phyloP scores from a whole-genome alignment of 2,329 filamentous ascomycete species.

The Calonectria fujianensis region DNA sequence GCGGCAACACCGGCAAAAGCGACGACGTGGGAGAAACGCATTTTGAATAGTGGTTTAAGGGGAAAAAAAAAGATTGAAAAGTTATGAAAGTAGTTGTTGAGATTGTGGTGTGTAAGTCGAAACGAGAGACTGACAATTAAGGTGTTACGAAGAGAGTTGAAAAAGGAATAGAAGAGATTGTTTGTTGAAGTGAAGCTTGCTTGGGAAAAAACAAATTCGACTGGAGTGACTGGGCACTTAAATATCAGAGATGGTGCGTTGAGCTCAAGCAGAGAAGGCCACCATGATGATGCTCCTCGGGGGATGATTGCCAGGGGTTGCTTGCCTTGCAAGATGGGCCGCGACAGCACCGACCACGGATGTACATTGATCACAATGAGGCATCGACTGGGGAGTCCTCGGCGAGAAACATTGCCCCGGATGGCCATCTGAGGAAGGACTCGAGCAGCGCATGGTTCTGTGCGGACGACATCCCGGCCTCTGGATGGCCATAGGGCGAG shows the following conservation, averaged over 20 bases:
- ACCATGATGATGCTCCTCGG: neutral
- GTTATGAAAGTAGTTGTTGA: slow-evolving; percentile 20
- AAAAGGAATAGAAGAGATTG: slow-evolving; percentile 27
- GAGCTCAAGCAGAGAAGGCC: neutral
- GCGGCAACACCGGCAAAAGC: slow-evolving; percentile 52
- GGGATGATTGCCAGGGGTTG: slow-evolving; percentile 17
- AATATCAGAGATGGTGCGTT: slow-evolving; percentile 6
- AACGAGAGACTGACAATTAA: slow-evolving; percentile 20
- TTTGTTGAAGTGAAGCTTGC: slow-evolving; percentile 23
- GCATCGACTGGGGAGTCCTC: slow-evolving; percentile 2
- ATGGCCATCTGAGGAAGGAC: neutral
- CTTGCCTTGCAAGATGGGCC: slow-evolving; percentile 1
- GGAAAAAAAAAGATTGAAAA: slow-evolving; percentile 14
- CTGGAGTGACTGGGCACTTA: slow-evolving; percentile 20
- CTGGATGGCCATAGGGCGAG: slow-evolving; percentile 8
- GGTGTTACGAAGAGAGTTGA: slow-evolving; percentile 15
- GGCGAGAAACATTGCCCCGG: slow-evolving; percentile 18
- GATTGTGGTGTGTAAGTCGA: slow-evolving; percentile 17
- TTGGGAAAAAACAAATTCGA: slow-evolving; percentile 8
- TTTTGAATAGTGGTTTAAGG: slow-evolving; percentile 44
- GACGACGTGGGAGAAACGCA: slow-evolving; percentile 54
- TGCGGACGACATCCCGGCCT: slow-evolving; percentile 15
- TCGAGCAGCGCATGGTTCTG: slow-evolving; percentile 15
- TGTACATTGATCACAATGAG: slow-evolving; percentile 1
- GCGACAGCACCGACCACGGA: slow-evolving; percentile 2